phyloP scores from a whole-genome alignment of 179 eudicot genomes.

The Heliamphora pulchella region DNA sequence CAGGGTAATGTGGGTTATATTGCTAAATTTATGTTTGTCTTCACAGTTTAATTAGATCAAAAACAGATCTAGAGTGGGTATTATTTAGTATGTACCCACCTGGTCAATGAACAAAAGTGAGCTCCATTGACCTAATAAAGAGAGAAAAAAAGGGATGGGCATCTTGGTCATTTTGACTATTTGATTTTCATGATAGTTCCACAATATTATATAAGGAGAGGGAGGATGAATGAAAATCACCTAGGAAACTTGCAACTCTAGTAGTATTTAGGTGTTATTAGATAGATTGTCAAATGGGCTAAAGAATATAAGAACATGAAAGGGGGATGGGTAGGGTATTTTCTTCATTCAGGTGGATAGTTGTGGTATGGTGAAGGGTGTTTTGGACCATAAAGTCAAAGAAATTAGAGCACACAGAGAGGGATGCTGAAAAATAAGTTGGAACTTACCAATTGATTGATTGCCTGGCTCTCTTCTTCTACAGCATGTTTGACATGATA shows the following conservation, averaged over 20 bases:
- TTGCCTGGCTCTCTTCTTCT: not conserved
- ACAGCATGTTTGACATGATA: conserved; percentile 1
- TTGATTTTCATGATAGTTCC: not conserved
- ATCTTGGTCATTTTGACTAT: not conserved
- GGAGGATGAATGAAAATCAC: not conserved
- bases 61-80: too few species aligned
- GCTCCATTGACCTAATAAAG: too few species aligned
- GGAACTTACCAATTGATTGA: not conserved
- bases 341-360: not conserved
- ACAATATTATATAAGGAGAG: too few species aligned
- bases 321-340: conserved; percentile 1
- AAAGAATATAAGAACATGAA: conserved; percentile 10
- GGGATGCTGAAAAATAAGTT: not conserved
- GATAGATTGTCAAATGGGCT: conserved; percentile 9
- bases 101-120: too few species aligned
- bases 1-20: too few species aligned
- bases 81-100: too few species aligned
- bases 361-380: not conserved
- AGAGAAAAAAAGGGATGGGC: not conserved
- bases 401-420: not conserved
- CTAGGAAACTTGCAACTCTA: not conserved
- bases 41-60: not conserved
- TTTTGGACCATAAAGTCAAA: not conserved
- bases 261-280: not conserved
- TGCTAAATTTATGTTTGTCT: not conserved